Base-by-base conservation (phyloP, 106 monocot genomes). In the Gastrodia elata region DNA sequence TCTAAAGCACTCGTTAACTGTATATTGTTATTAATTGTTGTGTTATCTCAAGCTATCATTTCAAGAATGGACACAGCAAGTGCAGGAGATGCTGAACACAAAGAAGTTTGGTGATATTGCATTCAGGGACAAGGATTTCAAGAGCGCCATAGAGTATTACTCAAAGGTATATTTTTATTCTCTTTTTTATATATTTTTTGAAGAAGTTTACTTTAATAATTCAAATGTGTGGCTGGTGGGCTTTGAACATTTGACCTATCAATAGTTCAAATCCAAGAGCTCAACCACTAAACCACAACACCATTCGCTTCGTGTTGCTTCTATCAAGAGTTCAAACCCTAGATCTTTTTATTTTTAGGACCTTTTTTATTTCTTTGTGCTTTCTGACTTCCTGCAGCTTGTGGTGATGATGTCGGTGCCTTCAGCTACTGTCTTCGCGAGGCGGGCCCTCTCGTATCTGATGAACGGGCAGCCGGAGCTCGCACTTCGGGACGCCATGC, bases 1-100 rank as follows among this genome's bases (percentile, higher is more conserved):
- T n/a, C n/a, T n/a, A n/a, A n/a, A 30, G 22, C 30, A 30, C 3
- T 61, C 9, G 26, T 61, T n/a, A 36, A 67, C 37, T 67, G 67
- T 18, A 18, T 37, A 1, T 36, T 67, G 9, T 2, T 67, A 18
- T 67, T 67, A 16, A 6, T 37, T 3, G 15, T 42, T 76, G 24
- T 43, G 10, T 38, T n/a, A 28, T 64, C 4, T 80, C 44, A 82
- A 94, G 93, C 80, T 94, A 39, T 94, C 93, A 44, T 94, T 94
- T 83, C 93, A 94, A 85, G 93, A 94, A 76, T 94, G 93, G 93
- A 94, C 93, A 24, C 93, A 94, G 70, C 93, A 94, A 84, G 93
- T 94, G 79, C 93, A 94, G 79, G 93, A 94, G 76, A 88, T 94
- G 87, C 55, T 94, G 78, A 94, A 90, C 71, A 94, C 93, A 30